Evolutionary conservation across 176 grass and related monocot species (phyloP).

Genomic region (Avena sativa): DNA sequence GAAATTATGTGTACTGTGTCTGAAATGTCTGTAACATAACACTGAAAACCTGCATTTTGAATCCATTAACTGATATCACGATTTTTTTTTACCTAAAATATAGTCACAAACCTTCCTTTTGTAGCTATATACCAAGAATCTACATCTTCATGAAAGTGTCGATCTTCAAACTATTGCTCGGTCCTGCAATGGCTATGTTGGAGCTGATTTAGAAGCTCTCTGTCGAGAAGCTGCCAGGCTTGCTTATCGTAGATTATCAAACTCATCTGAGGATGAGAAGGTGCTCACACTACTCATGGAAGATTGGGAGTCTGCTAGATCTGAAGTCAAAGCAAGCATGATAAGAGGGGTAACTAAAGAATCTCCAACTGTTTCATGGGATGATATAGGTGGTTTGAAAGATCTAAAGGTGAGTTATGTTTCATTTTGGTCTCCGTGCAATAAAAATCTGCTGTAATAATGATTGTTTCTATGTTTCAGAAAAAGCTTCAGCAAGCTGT

Average conservation of each 20-base stretch:
- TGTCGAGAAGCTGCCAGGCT: slow-evolving; percentile 73
- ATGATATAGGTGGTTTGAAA: slow-evolving; percentile 94
- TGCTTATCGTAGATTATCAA: slow-evolving; percentile 63
- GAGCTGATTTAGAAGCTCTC: slow-evolving; percentile 83
- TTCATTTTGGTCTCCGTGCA: slow-evolving; percentile 32
- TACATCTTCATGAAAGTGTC: slow-evolving; percentile 68
- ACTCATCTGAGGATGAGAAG: slow-evolving; percentile 31
- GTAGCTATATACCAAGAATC: slow-evolving; percentile 78
- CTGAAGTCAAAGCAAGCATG: slow-evolving; percentile 67
- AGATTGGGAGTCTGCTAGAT: slow-evolving; percentile 80
- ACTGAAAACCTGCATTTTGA: not conserved
- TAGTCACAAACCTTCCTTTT: slow-evolving; percentile 37
- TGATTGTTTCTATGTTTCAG: slow-evolving; percentile 51
- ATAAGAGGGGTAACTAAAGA: slow-evolving; percentile 85
- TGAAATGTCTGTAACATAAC: not conserved
- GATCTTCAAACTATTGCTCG: slow-evolving; percentile 76
- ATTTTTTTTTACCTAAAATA: slow-evolving; percentile 6
- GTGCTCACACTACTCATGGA: slow-evolving; percentile 59
- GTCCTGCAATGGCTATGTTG: slow-evolving; percentile 91
- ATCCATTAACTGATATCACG: not conserved
- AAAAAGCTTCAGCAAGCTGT: slow-evolving; percentile 87
- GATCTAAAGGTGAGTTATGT: slow-evolving; percentile 66
- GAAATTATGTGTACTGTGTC: not conserved
- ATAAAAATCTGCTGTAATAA: slow-evolving; percentile 32
- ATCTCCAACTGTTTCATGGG: slow-evolving; percentile 76